These are phyloP conservation scores for Dipteronia sinensis DNA, from an alignment of 345 rosid genomes.

Conservation along the genomic window DNA sequence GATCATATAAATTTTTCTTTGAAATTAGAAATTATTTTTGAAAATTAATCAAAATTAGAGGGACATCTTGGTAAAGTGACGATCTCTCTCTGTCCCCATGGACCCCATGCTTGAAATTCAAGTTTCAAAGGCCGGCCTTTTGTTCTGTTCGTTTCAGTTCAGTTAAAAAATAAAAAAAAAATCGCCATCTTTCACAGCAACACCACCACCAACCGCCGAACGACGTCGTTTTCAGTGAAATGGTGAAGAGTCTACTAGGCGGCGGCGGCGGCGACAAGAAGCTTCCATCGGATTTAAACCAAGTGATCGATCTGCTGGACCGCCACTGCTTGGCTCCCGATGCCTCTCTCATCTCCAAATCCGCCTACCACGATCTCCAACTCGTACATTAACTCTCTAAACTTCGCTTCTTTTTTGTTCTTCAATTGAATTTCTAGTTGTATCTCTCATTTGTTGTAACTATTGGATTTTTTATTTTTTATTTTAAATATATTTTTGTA, in stretches of 20 bases:
- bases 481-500: too few species aligned
- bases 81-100: background rate
- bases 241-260: slow-evolving; percentile 64
- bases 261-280: slow-evolving; percentile 62
- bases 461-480: background rate
- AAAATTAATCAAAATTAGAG: background rate
- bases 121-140: slow-evolving; percentile 13
- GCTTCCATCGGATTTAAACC: slow-evolving; percentile 74
- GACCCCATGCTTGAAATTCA: background rate
- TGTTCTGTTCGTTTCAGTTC: background rate
- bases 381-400: slow-evolving; percentile 48
- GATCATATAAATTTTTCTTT: too few species aligned
- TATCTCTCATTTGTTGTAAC: background rate
- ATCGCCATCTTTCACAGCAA: background rate
- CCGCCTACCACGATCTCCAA: slow-evolving; percentile 82
- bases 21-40: too few species aligned
- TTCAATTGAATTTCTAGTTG: background rate
- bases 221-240: slow-evolving; percentile 21
- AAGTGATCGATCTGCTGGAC: slow-evolving; percentile 91
- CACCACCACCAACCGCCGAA: background rate
- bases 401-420: background rate
- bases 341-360: slow-evolving; percentile 93
- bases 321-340: slow-evolving; percentile 96
- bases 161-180: too few species aligned
- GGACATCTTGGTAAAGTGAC: slow-evolving; percentile 4